Evolutionary conservation across 345 rosid genomes (phyloP), one percentile per base, ranked within the genome.

Genomic region (Turritis glabra): DNA sequence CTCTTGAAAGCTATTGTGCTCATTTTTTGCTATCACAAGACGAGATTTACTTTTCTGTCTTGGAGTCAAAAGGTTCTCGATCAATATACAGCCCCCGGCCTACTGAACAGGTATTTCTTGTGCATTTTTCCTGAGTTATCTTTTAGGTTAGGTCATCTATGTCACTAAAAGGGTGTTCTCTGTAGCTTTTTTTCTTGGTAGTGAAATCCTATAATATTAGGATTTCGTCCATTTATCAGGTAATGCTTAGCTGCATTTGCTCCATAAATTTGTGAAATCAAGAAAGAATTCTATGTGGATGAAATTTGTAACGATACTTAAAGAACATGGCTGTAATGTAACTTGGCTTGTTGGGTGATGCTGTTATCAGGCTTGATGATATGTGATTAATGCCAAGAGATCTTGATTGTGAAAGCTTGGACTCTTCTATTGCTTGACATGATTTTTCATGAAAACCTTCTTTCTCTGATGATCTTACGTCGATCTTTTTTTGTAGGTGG

Each of bases 1-100:
- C 97, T 57, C 88, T 90, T 59, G 97, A 90, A 79, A 84, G 93
- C 86, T 94, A 91, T 30, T 91, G 97, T 79, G 89, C 97, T 52
- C 98, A 94, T 84, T 89, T 86, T 72, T 81, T 94, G 86, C 81
- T 94, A 46, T 90, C 97, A 58, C 85, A 83, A 68, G 98, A 94
- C 80, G 97, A 90, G 61, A 63, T 87, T 29, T 94, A 90, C 83
- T 94, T 94, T 74, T 77, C 85, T 40, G 84, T 90, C 19, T 56
- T 79, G 76, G 95, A 86, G 74, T 72, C 82, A 21, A 94, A 86
- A 85, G 97, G 97, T 71, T 84, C 84, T 50, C 80, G 81, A 38
- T 78, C 88, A 33, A 77, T 86, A 70, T 94, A 91, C 79, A 81
- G 81, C 37, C 98, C 98, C 75, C 87, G 98, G 50, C 71, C 93